Conservation (phyloP, 371 early-diverging fungal genomes). For the Entomophthora muscae region DNA sequence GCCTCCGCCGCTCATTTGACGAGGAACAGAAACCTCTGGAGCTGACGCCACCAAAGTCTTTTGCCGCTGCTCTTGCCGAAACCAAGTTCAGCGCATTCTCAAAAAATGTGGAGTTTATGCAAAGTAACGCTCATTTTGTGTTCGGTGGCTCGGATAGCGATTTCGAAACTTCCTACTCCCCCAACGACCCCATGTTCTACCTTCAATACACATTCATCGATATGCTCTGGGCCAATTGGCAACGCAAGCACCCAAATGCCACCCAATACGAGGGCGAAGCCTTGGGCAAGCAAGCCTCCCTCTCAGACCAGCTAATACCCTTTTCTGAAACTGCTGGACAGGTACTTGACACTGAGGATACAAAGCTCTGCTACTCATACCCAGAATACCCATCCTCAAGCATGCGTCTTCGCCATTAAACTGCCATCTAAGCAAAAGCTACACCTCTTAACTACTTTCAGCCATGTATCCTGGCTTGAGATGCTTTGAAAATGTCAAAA, state of each 20-base stretch:
- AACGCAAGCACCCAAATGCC: conserved; percentile 9
- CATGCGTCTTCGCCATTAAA: too few relatives aligned
- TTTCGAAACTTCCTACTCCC: conserved; percentile 17
- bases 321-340: conserved; percentile 6
- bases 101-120: conserved; percentile 19
- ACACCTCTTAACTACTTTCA: too few relatives aligned
- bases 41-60: conserved; percentile 13
- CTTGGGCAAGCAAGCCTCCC: neutral
- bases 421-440: too few relatives aligned
- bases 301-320: neutral
- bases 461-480: too few relatives aligned
- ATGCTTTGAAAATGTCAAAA: too few relatives aligned
- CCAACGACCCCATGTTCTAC: conserved; percentile 39
- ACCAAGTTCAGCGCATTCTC: conserved; percentile 18
- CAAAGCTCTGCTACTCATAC: conserved; percentile 4
- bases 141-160: too few relatives aligned
- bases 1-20: conserved; percentile 13
- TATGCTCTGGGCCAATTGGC: conserved; percentile 30
- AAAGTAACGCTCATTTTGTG: conserved; percentile 23
- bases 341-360: conserved; percentile 5
- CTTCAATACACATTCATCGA: conserved; percentile 37
- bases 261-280: conserved; percentile 6
- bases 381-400: too few relatives aligned
- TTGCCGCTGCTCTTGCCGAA: conserved; percentile 13
- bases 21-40: conserved; percentile 14